Base-by-base conservation (phyloP, 805 yeast genomes). In the Candida xyloterini region DNA sequence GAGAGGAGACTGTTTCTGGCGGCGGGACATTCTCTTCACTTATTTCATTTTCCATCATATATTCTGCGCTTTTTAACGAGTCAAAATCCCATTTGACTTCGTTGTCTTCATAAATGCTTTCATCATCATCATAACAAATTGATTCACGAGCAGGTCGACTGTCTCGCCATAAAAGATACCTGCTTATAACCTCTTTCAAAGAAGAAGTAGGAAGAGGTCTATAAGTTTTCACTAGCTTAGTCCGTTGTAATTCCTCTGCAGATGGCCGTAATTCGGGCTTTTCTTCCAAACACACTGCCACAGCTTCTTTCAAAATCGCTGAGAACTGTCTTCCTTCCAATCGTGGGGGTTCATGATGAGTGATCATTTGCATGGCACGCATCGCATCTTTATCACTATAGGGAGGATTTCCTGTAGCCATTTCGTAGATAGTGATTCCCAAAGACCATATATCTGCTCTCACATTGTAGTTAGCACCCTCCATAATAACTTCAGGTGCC, bases 401-500 rank as follows among this genome's bases (percentile, higher is more conserved):
- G 0, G 99, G 99, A 5, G 99, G 99, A 52, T 87, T 88, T 0
- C 99, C 98, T 0, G 98, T 90, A 8, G 95, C 95, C 48, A 91
- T 82, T 62, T 93, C 99, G 64, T 81, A 93, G 7, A 89, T 71
- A 0, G 99, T 91, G 45, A 93, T 87, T 11, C 99, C 99, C 33
- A 91, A 62, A 0, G 98, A 90, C 99, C 99, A 93, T 7, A 93
- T 86, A 62, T 93, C 99, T 1, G 95, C 99, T 63, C 83, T 90
- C 30, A 82, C 76, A 60, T 86, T 95, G 68, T 93, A 85, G 7
- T 82, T 74, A 11, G 83, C 84, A 28, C 95, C 95, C 61, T 91
- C 97, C 66, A 86, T 75, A 27, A 91, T 91, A 23, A 91, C 99
- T 61, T 91, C 99, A 0, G 99, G 99, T 0, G 99, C 97, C 99